Conservation (phyloP, 208 protist genomes). For the Phytomonas francai region DNA sequence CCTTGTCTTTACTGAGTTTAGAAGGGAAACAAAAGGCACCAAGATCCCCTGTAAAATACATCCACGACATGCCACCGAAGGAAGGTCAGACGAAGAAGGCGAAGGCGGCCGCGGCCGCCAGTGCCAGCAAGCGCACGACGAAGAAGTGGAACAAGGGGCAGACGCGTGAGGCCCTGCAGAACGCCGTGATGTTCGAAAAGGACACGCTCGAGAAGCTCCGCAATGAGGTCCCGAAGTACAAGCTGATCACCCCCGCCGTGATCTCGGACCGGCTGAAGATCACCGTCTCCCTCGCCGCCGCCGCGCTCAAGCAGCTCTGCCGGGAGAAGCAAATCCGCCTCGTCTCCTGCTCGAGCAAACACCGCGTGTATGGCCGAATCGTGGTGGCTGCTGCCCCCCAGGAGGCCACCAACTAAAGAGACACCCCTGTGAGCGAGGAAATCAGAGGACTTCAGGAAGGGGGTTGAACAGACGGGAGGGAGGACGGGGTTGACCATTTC, state of each 20-base stretch:
- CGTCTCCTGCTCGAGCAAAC: constrained; percentile 70
- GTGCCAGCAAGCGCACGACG: constrained; percentile 76
- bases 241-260: constrained; percentile 87
- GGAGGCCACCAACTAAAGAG: constrained; percentile 2
- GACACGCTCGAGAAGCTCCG: constrained; percentile 76
- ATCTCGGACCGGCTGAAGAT: constrained; percentile 88
- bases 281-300: constrained; percentile 72
- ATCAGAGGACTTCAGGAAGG: background rate
- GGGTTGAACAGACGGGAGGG: background rate
- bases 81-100: constrained; percentile 58
- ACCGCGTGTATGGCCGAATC: constrained; percentile 74
- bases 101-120: constrained; percentile 61
- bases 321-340: constrained; percentile 73
- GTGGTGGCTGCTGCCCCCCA: constrained; percentile 18
- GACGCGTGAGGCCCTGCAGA: constrained; percentile 84
- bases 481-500: background rate
- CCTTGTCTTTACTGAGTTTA: background rate
- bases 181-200: constrained; percentile 90
- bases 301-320: constrained; percentile 84
- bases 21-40: background rate
- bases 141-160: constrained; percentile 93
- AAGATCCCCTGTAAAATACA: background rate
- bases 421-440: background rate
- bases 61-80: constrained; percentile 50
- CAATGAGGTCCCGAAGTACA: constrained; percentile 89